Evolutionary conservation across 768 basidiomycete genomes (phyloP), one percentile per base, ranked within the genome.

Genomic region (Lactarius hengduanensis): DNA sequence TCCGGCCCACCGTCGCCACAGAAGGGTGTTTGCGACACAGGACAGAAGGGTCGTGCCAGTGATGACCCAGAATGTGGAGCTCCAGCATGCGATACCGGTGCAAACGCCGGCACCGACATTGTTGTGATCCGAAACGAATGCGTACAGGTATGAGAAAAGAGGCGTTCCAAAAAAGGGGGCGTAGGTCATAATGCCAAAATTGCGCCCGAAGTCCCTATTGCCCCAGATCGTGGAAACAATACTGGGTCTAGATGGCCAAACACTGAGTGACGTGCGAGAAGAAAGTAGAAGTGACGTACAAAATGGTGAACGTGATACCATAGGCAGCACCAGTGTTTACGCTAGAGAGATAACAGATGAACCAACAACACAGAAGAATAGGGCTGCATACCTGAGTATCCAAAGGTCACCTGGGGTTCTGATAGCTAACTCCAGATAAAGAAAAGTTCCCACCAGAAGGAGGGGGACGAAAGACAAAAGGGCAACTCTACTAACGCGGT

Each of bases 131-230:
- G 70, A 69, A 57, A 91, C 72, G 69, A 87, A 85, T 16, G 92
- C 92, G 67, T 92, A 94, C 0, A 93, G 73, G 74, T 90, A 92
- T 3, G 92, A 91, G 74, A 92, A 92, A 0, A 85, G 41, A 1
- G 90, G 84, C 0, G 90, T 91, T 6, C 90, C 91, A 30, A 86
- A 74, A 74, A 92, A 89, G 5, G 90, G 87, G 0, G 91, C 86
- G 70, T 90, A 91, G 57, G 88, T 85, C 63, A 91, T 72, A 43
- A 91, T 75, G 30, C 91, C 90, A 66, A 85, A 93, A 74, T 94
- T 94, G 64, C 92, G 84, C 10, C 86, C 92, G 5, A 87, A 77
- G 67, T 90, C 82, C n/a, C 79, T 72, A 32, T 81, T 73, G 15
- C 92, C 92, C 89, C 90, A 94, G 28, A 89, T 80, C 1, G 87